A percentile compares a stretch with the other conserved stretches of the same genome.
Evolutionary conservation across 495 filamentous ascomycete genomes (phyloP).

Genomic region (Penicillium manginii): DNA sequence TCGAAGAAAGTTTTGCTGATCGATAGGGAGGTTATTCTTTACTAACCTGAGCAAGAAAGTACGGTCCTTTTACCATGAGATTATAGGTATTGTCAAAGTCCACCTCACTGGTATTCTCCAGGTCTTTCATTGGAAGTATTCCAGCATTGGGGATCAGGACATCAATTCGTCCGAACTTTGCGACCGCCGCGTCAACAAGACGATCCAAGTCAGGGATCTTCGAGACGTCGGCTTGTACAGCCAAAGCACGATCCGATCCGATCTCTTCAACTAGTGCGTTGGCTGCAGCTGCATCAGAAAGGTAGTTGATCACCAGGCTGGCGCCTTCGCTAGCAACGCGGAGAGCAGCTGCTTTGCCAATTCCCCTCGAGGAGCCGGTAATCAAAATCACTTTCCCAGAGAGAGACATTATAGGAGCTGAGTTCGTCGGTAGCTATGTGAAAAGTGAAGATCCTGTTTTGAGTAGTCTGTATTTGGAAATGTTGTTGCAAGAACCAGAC

Average conservation of each 20-base stretch:
- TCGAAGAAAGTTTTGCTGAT: too few species aligned
- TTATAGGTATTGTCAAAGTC: conserved; percentile 59
- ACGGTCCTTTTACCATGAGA: conserved; percentile 70
- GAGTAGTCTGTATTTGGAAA: neutral
- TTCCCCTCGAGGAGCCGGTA: conserved; percentile 68
- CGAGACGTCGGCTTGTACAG: conserved; percentile 57
- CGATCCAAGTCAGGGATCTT: conserved; percentile 42
- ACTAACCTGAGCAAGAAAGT: conserved; percentile 63
- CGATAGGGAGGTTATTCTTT: neutral
- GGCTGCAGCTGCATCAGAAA: conserved; percentile 55
- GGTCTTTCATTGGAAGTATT: conserved; percentile 52
- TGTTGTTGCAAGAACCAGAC: neutral
- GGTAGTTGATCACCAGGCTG: conserved; percentile 67
- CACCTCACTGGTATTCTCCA: conserved; percentile 60
- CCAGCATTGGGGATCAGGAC: conserved; percentile 67
- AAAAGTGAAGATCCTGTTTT: neutral
- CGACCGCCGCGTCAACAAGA: conserved; percentile 48
- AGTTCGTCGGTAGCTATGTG: neutral
- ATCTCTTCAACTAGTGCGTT: conserved; percentile 57
- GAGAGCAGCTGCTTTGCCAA: conserved; percentile 62
- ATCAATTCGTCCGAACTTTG: conserved; percentile 59
- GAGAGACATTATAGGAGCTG: neutral
- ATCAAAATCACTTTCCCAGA: conserved; percentile 1
- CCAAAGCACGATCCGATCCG: conserved; percentile 53
- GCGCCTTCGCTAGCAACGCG: conserved; percentile 61